phyloP scores from a whole-genome alignment of 805 yeast genomes.

The Candida adriatica region DNA sequence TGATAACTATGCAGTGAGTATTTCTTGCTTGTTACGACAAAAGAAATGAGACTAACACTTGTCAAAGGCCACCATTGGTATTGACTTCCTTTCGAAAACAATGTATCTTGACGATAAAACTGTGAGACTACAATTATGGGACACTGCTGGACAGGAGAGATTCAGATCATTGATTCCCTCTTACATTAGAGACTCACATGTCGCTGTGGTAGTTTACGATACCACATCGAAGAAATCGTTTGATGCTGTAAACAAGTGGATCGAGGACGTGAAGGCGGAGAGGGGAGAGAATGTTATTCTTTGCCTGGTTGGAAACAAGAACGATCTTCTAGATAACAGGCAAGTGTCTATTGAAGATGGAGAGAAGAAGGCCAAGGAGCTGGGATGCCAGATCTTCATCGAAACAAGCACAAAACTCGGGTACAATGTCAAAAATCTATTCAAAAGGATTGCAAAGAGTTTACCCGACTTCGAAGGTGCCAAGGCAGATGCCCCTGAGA shows the following conservation, averaged over 20 bases:
- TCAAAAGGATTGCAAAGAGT: conserved; percentile 84
- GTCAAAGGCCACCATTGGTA: conserved; percentile 86
- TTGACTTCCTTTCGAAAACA: conserved; percentile 89
- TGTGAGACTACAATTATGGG: conserved; percentile 93
- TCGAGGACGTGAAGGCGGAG: conserved; percentile 89
- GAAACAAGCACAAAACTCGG: conserved; percentile 96
- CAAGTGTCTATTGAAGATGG: conserved; percentile 83
- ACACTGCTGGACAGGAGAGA: conserved; percentile 95
- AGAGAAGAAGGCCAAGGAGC: conserved; percentile 60
- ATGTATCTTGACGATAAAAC: conserved; percentile 96
- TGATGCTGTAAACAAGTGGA: conserved; percentile 83
- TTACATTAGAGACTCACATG: conserved; percentile 91
- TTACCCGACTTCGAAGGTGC: conserved; percentile 70
- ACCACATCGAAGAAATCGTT: conserved; percentile 82
- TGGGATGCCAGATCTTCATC: conserved; percentile 74
- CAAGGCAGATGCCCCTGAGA: conserved; percentile 20
- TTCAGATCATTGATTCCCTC: conserved; percentile 93
- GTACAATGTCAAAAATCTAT: conserved; percentile 82
- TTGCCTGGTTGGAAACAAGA: conserved; percentile 88
- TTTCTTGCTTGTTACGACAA: too few species aligned
- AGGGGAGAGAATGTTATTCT: conserved; percentile 86
- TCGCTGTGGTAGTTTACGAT: conserved; percentile 96
- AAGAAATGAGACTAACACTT: conserved; percentile 14
- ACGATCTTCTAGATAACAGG: conserved; percentile 73
- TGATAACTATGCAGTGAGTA: conserved; percentile 67